Conservation (phyloP, 257 asterid genomes). For the Paraleonurus japonicus region DNA sequence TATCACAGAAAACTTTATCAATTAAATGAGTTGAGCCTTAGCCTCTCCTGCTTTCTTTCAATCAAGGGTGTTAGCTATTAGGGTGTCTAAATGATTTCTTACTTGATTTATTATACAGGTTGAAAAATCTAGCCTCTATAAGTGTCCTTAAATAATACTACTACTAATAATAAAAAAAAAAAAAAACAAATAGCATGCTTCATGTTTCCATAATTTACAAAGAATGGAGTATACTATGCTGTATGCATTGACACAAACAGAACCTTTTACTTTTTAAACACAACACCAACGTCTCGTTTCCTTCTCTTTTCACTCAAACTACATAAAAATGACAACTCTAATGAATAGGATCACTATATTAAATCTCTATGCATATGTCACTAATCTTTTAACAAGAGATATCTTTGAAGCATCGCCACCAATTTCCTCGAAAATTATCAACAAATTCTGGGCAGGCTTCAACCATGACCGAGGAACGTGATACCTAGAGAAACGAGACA, state of each 20-base stretch:
- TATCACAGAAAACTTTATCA: too few relatives aligned
- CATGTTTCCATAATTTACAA: constrained; percentile 27
- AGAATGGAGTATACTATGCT: constrained; percentile 17
- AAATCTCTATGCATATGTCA: constrained; percentile 38
- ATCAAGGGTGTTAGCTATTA: too few relatives aligned
- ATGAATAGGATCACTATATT: neutral
- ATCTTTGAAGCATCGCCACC: constrained; percentile 91
- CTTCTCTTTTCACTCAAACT: constrained; percentile 4
- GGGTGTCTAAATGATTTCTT: too few relatives aligned
- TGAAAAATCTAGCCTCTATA: too few relatives aligned
- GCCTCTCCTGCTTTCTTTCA: too few relatives aligned
- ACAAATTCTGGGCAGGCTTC: constrained; percentile 58
- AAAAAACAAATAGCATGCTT: neutral
- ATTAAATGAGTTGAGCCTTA: too few relatives aligned
- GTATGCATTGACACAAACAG: neutral
- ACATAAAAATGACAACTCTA: neutral
- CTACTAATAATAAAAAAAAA: neutral
- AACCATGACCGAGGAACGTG: constrained; percentile 94
- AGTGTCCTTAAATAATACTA: too few relatives aligned
- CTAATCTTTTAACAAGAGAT: constrained; percentile 64
- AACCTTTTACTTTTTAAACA: neutral
- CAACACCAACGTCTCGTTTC: neutral
- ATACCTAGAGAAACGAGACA: constrained; percentile 50
- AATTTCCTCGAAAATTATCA: constrained; percentile 81
- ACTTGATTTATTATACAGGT: too few relatives aligned